Conservation (phyloP, 2,329 filamentous ascomycete species). For the Xylaria arbuscula region DNA sequence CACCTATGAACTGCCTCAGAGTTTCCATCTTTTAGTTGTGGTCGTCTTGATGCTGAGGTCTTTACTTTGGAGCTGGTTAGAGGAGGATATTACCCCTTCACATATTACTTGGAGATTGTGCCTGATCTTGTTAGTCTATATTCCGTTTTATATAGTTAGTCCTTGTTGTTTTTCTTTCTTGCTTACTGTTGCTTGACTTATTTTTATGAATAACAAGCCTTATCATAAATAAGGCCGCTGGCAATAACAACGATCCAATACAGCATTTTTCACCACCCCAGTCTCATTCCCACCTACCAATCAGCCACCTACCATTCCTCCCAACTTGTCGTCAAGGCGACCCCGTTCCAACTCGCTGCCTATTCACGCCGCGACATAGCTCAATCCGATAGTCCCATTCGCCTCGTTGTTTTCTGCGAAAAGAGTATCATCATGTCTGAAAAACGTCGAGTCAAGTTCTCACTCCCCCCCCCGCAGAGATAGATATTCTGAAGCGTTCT, state of each 20-base stretch:
- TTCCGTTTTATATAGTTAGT: constrained; percentile 23
- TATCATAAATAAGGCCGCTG: no score
- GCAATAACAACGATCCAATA: no score
- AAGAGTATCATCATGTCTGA: constrained; percentile 41
- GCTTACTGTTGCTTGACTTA: constrained; percentile 15
- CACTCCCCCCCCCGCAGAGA: constrained; percentile 31
- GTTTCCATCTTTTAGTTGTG: no score
- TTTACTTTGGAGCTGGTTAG: no score
- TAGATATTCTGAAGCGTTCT: constrained; percentile 34
- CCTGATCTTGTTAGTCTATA: constrained; percentile 26
- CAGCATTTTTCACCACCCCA: no score
- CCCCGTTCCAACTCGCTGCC: constrained; percentile 26
- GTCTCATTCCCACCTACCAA: constrained; percentile 30
- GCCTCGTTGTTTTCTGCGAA: neutral
- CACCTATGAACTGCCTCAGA: no score
- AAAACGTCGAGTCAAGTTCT: constrained; percentile 42
- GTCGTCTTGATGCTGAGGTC: no score
- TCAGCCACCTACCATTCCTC: constrained; percentile 22
- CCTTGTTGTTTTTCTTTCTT: neutral
- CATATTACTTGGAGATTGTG: constrained; percentile 22
- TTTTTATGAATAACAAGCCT: no score
- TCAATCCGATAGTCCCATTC: constrained; percentile 24
- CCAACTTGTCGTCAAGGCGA: constrained; percentile 31
- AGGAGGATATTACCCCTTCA: no score
- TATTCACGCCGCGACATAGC: constrained; percentile 17